Evolutionary conservation across 169 alveolate species (phyloP).

Genomic region (Eimeria zaria): DNA sequence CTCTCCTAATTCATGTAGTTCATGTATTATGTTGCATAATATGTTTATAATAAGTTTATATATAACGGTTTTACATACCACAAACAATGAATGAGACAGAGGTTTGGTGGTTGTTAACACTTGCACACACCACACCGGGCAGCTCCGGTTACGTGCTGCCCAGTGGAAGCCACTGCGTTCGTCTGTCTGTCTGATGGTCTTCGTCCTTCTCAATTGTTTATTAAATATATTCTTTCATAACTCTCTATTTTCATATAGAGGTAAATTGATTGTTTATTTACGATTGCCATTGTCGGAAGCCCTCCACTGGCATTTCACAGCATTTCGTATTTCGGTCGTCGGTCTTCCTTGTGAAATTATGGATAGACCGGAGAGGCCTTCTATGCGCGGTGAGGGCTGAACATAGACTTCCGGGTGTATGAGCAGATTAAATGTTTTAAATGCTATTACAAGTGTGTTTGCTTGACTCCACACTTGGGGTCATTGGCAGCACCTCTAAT

Average conservation of each 20-base stretch:
- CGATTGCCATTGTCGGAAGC: not conserved
- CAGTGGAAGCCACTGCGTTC: not conserved
- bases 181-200: not conserved
- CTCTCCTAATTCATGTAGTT: not conserved
- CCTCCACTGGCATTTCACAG: not conserved
- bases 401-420: not conserved
- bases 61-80: not conserved
- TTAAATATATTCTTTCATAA: not conserved
- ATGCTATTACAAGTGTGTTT: not conserved
- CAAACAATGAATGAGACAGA: not conserved
- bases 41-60: not conserved
- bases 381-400: not conserved
- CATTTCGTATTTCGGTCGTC: not conserved
- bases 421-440: not conserved
- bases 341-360: not conserved
- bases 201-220: not conserved
- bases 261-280: not conserved
- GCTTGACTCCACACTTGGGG: not conserved
- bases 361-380: constrained; percentile 19
- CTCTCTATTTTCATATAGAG: not conserved
- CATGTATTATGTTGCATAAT: not conserved
- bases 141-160: not conserved
- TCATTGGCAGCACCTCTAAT: not conserved
- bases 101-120: not conserved
- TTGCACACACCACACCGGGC: too few species aligned